These are phyloP conservation scores for Lithocarpus polystachyus DNA, from an alignment of 306 rosid genomes.

Conservation along the genomic window DNA sequence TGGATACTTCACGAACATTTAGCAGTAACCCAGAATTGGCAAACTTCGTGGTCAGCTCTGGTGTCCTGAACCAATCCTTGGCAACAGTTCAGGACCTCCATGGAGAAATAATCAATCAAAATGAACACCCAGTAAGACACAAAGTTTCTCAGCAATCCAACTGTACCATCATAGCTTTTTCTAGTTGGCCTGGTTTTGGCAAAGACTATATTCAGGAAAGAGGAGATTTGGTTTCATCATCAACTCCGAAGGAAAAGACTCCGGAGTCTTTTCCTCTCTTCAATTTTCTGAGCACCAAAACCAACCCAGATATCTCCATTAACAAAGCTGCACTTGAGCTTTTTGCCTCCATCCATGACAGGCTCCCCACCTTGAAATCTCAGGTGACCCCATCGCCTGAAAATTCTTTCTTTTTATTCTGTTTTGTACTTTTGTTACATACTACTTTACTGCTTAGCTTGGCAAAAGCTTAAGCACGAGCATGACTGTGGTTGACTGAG, in stretches of 20 bases:
- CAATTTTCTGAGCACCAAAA: slow-evolving; percentile 37
- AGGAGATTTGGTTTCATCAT: slow-evolving; percentile 23
- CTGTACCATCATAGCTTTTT: slow-evolving; percentile 36
- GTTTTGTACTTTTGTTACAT: background rate
- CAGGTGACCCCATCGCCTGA: slow-evolving; percentile 19
- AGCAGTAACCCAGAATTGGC: slow-evolving; percentile 46
- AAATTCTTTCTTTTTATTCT: background rate
- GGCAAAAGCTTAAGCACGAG: background rate
- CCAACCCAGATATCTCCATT: slow-evolving; percentile 16
- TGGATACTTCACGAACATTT: background rate
- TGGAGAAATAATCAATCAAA: background rate
- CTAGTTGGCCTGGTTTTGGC: slow-evolving; percentile 9
- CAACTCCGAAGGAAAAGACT: background rate
- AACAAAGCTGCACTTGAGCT: slow-evolving; percentile 28
- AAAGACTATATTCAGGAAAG: background rate
- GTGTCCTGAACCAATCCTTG: slow-evolving; percentile 34
- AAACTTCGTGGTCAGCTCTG: slow-evolving; percentile 26
- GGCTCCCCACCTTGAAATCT: slow-evolving; percentile 24
- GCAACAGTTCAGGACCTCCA: background rate
- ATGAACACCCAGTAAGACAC: background rate
- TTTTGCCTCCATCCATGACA: background rate
- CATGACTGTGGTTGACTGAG: background rate
- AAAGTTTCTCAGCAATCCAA: background rate
- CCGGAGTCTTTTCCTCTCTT: slow-evolving; percentile 22
- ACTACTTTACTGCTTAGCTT: background rate